phyloP scores from a whole-genome alignment of 495 filamentous ascomycete genomes.

The Penicillium robsamsonii region DNA sequence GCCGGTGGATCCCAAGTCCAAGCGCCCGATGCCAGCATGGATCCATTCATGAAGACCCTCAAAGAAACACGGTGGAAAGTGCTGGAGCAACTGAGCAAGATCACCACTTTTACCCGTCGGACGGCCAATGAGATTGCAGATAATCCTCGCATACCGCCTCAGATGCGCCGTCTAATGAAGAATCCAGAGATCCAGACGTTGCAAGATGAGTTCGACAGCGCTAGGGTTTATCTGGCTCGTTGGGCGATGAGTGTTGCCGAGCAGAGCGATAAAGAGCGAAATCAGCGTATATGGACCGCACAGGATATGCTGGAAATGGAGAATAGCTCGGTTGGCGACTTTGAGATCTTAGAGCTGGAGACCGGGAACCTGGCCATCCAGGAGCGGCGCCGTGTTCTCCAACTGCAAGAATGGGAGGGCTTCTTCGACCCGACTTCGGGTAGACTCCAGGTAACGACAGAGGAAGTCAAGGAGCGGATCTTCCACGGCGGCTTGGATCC shows the following conservation, averaged over 20 bases:
- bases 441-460: conserved; percentile 69
- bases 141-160: conserved; percentile 81
- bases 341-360: conserved; percentile 88
- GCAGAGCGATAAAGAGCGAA: conserved; percentile 83
- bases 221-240: conserved; percentile 85
- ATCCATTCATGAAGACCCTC: conserved; percentile 88
- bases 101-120: conserved; percentile 89
- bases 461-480: conserved; percentile 92
- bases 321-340: conserved; percentile 89
- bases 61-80: conserved; percentile 97
- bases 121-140: conserved; percentile 91
- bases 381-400: conserved; percentile 73
- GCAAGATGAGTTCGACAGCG: conserved; percentile 96
- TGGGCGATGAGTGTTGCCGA: conserved; percentile 99
- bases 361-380: conserved; percentile 63
- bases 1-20: conserved; percentile 31
- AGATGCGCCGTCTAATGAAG: conserved; percentile 77
- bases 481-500: conserved; percentile 93
- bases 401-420: conserved; percentile 78
- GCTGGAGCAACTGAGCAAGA: conserved; percentile 90
- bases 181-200: conserved; percentile 95
- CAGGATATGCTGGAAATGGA: conserved; percentile 91
- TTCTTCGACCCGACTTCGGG: conserved; percentile 79
- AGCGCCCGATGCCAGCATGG: conserved; percentile 75
- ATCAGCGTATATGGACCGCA: conserved; percentile 86